Conservation (phyloP, 1,139 yeast genomes). For the Pichia sp. region DNA sequence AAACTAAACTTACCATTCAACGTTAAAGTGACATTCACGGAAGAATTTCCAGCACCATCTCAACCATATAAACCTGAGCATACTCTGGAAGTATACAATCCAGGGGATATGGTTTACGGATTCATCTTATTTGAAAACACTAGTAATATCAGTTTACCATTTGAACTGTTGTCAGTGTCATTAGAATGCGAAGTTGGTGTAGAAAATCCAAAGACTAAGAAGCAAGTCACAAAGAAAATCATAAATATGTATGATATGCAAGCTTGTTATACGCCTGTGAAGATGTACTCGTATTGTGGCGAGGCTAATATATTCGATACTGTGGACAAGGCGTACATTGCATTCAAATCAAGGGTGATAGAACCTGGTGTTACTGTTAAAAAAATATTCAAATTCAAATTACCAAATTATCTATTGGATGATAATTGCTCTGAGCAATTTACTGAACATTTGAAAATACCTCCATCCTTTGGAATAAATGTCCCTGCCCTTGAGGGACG, state of each 20-base stretch:
- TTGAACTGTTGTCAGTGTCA: constrained; percentile 57
- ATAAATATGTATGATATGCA: constrained; percentile 38
- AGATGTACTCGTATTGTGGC: constrained; percentile 25
- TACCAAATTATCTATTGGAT: constrained; percentile 58
- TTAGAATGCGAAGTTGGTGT: constrained; percentile 44
- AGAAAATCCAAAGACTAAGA: neutral
- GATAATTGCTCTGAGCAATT: constrained; percentile 54
- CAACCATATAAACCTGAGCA: neutral
- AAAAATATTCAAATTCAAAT: constrained; percentile 50
- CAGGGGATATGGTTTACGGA: constrained; percentile 57
- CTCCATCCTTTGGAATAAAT: constrained; percentile 63
- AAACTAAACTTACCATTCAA: constrained; percentile 15
- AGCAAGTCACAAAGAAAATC: neutral
- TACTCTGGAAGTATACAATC: constrained; percentile 35
- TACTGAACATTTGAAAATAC: constrained; percentile 48
- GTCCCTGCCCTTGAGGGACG: no score
- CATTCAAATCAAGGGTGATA: constrained; percentile 33
- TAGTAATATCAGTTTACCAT: constrained; percentile 40
- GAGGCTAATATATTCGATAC: constrained; percentile 3
- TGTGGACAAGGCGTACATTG: constrained; percentile 48
- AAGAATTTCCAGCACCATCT: neutral
- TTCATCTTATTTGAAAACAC: constrained; percentile 46
- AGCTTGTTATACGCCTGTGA: constrained; percentile 38
- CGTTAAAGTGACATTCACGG: constrained; percentile 7
- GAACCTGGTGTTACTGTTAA: constrained; percentile 9